These are phyloP conservation scores for Penicillium canariense DNA, from an alignment of 495 filamentous ascomycete species.

Conservation along the genomic window DNA sequence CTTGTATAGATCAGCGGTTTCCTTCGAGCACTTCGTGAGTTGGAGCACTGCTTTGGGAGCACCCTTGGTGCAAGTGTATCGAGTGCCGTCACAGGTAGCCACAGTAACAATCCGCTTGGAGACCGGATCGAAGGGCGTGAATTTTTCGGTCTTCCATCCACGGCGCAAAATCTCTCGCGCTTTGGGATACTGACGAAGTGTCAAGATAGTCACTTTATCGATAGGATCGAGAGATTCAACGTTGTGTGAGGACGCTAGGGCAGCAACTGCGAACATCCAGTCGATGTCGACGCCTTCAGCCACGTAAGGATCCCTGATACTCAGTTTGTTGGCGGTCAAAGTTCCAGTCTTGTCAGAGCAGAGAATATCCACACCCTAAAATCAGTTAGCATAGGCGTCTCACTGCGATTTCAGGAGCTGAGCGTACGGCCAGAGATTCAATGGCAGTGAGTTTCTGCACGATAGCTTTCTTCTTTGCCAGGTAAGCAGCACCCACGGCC, in stretches of 20 bases:
- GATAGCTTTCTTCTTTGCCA: conserved; percentile 93
- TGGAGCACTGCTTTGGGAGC: conserved; percentile 70
- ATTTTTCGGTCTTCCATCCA: conserved; percentile 68
- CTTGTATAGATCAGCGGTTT: conserved; percentile 59
- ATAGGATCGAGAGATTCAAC: conserved; percentile 70
- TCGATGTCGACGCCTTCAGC: conserved; percentile 68
- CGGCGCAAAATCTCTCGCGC: conserved; percentile 60
- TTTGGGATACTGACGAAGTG: conserved; percentile 64
- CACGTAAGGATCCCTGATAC: conserved; percentile 68
- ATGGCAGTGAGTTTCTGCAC: conserved; percentile 96
- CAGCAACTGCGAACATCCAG: conserved; percentile 75
- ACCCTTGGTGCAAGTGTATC: conserved; percentile 68
- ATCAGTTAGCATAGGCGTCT: conserved; percentile 2
- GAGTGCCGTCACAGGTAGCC: conserved; percentile 57
- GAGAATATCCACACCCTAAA: conserved; percentile 83
- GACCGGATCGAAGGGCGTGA: conserved; percentile 71
- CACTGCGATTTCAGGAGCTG: background rate
- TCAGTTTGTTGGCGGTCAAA: conserved; percentile 69
- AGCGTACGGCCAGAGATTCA: conserved; percentile 74
- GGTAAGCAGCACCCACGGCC: conserved; percentile 92
- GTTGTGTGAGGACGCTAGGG: conserved; percentile 70
- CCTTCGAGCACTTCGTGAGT: conserved; percentile 58
- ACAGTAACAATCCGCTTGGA: conserved; percentile 70
- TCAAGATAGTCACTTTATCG: conserved; percentile 69
- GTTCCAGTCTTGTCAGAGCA: conserved; percentile 91